Evolutionary conservation across 345 rosid genomes (phyloP), one percentile per base, ranked within the genome.

Genomic region (Limnanthes douglasii): DNA sequence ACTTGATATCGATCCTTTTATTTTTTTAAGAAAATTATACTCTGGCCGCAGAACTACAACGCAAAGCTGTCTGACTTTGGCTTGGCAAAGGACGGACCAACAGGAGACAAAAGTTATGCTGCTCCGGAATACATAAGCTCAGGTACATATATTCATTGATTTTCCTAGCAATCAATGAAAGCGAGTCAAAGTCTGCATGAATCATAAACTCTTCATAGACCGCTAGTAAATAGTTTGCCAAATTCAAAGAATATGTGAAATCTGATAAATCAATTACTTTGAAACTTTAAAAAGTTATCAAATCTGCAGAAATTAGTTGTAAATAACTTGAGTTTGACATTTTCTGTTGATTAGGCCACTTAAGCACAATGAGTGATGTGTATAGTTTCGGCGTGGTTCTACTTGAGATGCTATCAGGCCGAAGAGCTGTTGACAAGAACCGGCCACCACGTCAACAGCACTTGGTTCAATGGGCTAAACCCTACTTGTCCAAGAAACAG

Each of bases 1-100:
- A n/a, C n/a, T n/a, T n/a, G n/a, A n/a, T n/a, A n/a, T n/a, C n/a
- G n/a, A n/a, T n/a, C n/a, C n/a, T n/a, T n/a, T n/a, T n/a, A n/a
- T n/a, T n/a, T n/a, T n/a, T n/a, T n/a, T n/a, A n/a, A n/a, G n/a
- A n/a, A n/a, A n/a, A n/a, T n/a, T n/a, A n/a, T n/a, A n/a, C n/a
- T n/a, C n/a, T 28, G 32, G 32, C n/a, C 44, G 31, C 54, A 88
- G 97, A 90, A 76, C 22, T 88, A 58, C 43, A 73, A 61, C 46
- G 93, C 84, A 11, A 88, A 70, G 50, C 93, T 88, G 46, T 88
- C 97, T 22, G 97, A 88, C 60, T 88, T 88, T 35, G 97, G 97
- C 30, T 56, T 88, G 41, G 97, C 95, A 31, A 73, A 93, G 53
- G 97, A 79, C 36, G 97, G 95, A 11, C 95, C 97, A 10, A 88